Percentiles rank a stretch among this genome's conserved stretches.
These are phyloP conservation scores for Athelia sp. DNA, from an alignment of 1,284 basidiomycete species.

Conservation along the genomic window DNA sequence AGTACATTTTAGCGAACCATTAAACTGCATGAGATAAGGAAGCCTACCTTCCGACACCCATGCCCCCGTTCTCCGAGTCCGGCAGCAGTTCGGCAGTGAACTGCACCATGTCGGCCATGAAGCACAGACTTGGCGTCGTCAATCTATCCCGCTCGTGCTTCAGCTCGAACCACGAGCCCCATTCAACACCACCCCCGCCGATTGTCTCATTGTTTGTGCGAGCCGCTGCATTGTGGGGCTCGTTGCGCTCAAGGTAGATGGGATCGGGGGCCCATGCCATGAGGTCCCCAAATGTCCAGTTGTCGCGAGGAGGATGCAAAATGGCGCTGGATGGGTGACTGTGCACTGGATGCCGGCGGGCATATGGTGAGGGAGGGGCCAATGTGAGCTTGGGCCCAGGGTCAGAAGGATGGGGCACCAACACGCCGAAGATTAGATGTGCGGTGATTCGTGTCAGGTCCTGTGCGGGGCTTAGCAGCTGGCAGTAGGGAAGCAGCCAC, in stretches of 20 bases:
- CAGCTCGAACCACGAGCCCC: constrained; percentile 54
- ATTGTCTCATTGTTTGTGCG: constrained; percentile 31
- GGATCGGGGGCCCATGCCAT: constrained; percentile 35
- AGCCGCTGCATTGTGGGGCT: constrained; percentile 21
- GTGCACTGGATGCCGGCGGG: constrained; percentile 49
- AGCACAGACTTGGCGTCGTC: constrained; percentile 41
- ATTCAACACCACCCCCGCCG: constrained; percentile 46
- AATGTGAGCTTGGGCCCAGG: constrained; percentile 3
- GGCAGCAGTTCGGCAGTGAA: constrained; percentile 43
- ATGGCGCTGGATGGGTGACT: constrained; percentile 39
- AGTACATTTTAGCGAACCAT: neutral
- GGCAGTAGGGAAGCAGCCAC: neutral
- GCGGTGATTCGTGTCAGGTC: constrained; percentile 39
- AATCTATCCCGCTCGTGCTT: constrained; percentile 36
- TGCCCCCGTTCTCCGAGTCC: constrained; percentile 18
- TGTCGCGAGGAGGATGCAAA: constrained; percentile 12
- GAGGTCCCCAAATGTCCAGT: constrained; percentile 32
- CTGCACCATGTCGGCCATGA: constrained; percentile 48
- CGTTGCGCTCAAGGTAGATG: constrained; percentile 32
- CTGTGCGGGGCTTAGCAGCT: constrained; percentile 22
- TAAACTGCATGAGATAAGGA: constrained; percentile 1
- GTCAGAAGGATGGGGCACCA: constrained; percentile 26
- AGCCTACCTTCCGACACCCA: constrained; percentile 22
- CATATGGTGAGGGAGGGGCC: constrained; percentile 32
- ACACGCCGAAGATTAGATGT: constrained; percentile 52